phyloP scores from a whole-genome alignment of 495 filamentous ascomycete genomes.

The Talaromyces proteolyticus region DNA sequence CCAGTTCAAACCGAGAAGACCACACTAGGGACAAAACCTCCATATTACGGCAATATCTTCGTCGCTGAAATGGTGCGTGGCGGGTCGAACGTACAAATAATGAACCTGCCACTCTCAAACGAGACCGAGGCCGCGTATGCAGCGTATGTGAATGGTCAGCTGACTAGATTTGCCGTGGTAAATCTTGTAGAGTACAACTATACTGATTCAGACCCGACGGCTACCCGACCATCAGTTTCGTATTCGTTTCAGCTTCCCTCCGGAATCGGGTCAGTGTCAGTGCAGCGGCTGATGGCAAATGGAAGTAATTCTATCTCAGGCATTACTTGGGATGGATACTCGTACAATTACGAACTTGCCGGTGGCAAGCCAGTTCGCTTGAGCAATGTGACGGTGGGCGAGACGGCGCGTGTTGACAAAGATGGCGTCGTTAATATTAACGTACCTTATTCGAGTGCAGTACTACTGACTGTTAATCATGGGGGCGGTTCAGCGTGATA shows the following conservation, averaged over 20 bases:
- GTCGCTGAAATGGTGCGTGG: conserved; percentile 51
- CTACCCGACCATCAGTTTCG: conserved; percentile 19
- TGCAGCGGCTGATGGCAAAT: conserved; percentile 51
- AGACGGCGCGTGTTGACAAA: conserved; percentile 35
- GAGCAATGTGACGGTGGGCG: conserved; percentile 51
- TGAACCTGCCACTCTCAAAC: conserved; percentile 7
- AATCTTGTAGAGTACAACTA: conserved; percentile 59
- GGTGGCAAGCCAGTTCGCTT: conserved; percentile 49
- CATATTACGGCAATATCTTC: conserved; percentile 61
- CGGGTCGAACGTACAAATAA: conserved; percentile 15
- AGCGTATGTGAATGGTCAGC: conserved; percentile 38
- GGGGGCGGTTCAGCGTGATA: neutral
- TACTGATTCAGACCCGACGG: conserved; percentile 20
- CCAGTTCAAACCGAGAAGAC: conserved; percentile 48
- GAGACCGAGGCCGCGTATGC: conserved; percentile 40
- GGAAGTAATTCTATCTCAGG: conserved; percentile 59
- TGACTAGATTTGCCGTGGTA: conserved; percentile 48
- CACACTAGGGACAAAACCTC: conserved; percentile 53
- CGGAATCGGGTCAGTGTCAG: conserved; percentile 14
- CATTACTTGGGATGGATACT: conserved; percentile 56
- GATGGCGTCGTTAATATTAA: conserved; percentile 38
- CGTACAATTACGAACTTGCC: conserved; percentile 57
- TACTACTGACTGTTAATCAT: conserved; percentile 30
- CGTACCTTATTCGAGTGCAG: conserved; percentile 47
- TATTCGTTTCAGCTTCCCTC: conserved; percentile 43